These are phyloP conservation scores for Amaranthus palmeri DNA, from an alignment of 148 eudicot species.

Conservation along the genomic window DNA sequence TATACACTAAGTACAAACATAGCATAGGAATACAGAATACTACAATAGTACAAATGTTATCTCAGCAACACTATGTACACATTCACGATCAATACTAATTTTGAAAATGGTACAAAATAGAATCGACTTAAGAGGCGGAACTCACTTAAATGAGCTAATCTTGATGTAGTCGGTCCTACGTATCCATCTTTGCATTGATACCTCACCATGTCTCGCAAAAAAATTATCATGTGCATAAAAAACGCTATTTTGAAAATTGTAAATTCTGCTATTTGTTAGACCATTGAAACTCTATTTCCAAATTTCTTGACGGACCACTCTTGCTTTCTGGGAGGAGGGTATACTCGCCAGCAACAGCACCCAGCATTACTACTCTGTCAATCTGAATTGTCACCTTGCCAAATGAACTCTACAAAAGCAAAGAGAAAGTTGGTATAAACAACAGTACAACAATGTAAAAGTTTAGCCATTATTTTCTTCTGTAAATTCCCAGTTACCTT, in stretches of 20 bases:
- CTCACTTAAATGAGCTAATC: background rate
- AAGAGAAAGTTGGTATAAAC: slow-evolving; percentile 6
- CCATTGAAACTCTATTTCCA: slow-evolving; percentile 98
- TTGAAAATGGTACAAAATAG: background rate
- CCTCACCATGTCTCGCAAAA: background rate
- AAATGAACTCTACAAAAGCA: slow-evolving; percentile 66
- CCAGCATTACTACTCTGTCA: slow-evolving; percentile 91
- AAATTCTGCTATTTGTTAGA: slow-evolving; percentile 49
- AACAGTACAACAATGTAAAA: background rate
- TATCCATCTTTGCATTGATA: background rate
- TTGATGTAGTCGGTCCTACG: background rate
- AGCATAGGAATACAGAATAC: slow-evolving; percentile 4
- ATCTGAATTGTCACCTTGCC: slow-evolving; percentile 99
- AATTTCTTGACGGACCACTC: slow-evolving; percentile 83
- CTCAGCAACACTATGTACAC: slow-evolving; percentile 24
- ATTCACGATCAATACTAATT: slow-evolving; percentile 15
- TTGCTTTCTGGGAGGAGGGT: slow-evolving; percentile 91
- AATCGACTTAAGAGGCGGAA: slow-evolving; percentile 1
- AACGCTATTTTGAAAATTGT: background rate
- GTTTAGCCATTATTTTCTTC: background rate
- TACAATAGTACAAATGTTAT: slow-evolving; percentile 1
- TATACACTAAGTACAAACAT: slow-evolving; percentile 20
- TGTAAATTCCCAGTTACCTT: slow-evolving; percentile 47
- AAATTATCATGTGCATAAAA: background rate
- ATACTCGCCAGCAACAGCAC: slow-evolving; percentile 93